Evolutionary conservation across 2,329 filamentous ascomycete genomes (phyloP).

Genomic region (Diaporthe australafricana): DNA sequence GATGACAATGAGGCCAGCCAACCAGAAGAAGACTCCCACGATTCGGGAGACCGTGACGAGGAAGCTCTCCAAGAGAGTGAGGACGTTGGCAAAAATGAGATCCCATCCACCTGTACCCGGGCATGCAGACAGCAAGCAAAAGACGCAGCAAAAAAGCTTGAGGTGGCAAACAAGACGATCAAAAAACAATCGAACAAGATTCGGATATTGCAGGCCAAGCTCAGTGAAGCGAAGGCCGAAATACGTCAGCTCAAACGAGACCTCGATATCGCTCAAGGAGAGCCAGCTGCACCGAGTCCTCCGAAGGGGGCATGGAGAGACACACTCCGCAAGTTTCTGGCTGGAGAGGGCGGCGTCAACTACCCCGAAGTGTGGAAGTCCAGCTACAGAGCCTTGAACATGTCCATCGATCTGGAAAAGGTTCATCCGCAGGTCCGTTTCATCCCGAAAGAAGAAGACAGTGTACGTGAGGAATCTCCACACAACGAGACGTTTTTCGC

Average conservation of each 20-base stretch:
- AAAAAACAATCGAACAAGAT: neutral
- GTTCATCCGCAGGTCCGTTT: conserved; percentile 20
- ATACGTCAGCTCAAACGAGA: neutral
- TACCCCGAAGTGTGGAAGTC: conserved; percentile 18
- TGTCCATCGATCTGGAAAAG: neutral
- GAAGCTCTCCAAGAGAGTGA: neutral
- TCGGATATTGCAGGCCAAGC: neutral
- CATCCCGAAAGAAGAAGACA: neutral
- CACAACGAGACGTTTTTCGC: neutral
- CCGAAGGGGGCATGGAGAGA: neutral
- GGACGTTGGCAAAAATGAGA: neutral
- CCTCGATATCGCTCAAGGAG: neutral
- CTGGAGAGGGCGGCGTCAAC: too few relatives aligned
- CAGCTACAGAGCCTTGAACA: conserved; percentile 19
- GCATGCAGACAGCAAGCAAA: neutral
- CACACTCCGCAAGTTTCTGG: neutral
- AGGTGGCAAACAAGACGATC: neutral
- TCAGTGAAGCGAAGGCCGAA: neutral
- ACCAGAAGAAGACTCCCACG: too few relatives aligned
- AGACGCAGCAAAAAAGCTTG: neutral
- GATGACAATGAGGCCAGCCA: too few relatives aligned
- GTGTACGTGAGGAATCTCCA: neutral
- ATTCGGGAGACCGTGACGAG: neutral
- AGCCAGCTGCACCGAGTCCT: neutral
- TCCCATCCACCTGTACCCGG: neutral